Base-by-base conservation (phyloP, 2,329 filamentous ascomycete species). In the Fusarium verrucosum region DNA sequence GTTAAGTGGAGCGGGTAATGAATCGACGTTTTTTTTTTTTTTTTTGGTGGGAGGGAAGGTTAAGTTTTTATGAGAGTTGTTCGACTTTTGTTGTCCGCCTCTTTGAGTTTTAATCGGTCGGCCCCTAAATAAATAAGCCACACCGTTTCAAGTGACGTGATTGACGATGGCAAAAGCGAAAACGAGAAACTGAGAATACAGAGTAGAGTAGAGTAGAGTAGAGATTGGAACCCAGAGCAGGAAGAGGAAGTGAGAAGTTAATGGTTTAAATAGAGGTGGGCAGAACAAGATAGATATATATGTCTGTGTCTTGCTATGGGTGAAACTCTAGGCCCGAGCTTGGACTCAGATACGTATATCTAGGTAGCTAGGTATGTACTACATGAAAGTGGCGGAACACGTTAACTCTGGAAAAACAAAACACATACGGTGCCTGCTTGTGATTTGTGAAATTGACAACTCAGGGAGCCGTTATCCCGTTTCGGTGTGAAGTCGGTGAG, bases 401-500 rank as follows among this genome's bases (percentile, higher is more conserved):
- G 60, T 63, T 47, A 25, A 53, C 40, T 43, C 33, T 37, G 20
- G 40, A 49, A 59, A 50, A 60, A 40, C 32, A 50, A 42, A 56
- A 46, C 30, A 43, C 50, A 40, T 28, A 59, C 19, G 20, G 25
- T 50, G 44, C 22, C 32, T 65, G 44, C 22, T 36, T 65, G 62
- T 50, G 62, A 62, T 50, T 64, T 64, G 61, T 58, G 60, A 62
- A 55, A 41, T 62, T 59, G 60, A 64, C 59, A 54, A 55, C 49
- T 58, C 52, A 66, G 59, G 58, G 50, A 45, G 56, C 53, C 55
- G 50, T 47, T 58, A 52, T 53, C 50, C 63, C 57, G 58, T 60
- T 74, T 73, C 72, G 72, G 71, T 72, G 67, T 74, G 72, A 74
- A 74, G 72, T 74, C 72, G 72, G 72, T 74, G 72, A 71, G 58